Base-by-base conservation (phyloP, 2,329 filamentous ascomycete genomes). In the Aspergillus awamori region DNA sequence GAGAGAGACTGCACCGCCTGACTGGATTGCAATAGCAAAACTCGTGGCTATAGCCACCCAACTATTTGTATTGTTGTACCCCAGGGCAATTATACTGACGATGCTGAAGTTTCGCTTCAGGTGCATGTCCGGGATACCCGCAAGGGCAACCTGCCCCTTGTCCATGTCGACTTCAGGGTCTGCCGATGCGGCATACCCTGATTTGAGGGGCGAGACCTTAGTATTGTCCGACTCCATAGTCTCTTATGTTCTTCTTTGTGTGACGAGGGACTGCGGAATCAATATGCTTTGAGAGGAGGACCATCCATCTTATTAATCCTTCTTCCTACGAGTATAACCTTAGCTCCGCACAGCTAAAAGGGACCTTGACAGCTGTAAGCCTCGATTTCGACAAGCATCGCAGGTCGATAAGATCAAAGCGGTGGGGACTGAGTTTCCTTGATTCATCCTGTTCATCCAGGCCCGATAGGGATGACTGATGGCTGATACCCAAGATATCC, bases 61-160 rank as follows among this genome's bases (percentile, higher is more conserved):
- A 57, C 67, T 69, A 57, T 68, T 69, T 17, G 66, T 65, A 39
- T 68, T 69, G 41, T 69, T 69, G 58, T 69, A 69, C 1, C 66
- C 67, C 28, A 68, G 61, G 20, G 67, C 65, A 51, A 69, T 63
- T 38, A 69, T 69, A 53, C 62, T 68, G 49, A 69, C 43, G 39
- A 69, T 66, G 49, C 63, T 64, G 58, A 69, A 68, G 30, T 68
- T 67, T n/a, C 66, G 67, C 47, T 65, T 67, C 63, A 68, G 61
- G 38, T 67, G 65, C 61, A 63, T 63, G 36, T 61, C 57, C 8
- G 61, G 59, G 26, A 65, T 56, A 57, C 65, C 65, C 15, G 61
- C 60, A 38, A 66, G 51, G 52, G 58, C 57, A 15, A 69, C 57
- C 33, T 69, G 66, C 58, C 66, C 67, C 24, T 64, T 65, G 54